Percentiles rank a stretch among this genome's conserved stretches.
These are phyloP conservation scores for Akebia trifoliata DNA, from an alignment of 164 flowering plant genomes.

Conservation along the genomic window DNA sequence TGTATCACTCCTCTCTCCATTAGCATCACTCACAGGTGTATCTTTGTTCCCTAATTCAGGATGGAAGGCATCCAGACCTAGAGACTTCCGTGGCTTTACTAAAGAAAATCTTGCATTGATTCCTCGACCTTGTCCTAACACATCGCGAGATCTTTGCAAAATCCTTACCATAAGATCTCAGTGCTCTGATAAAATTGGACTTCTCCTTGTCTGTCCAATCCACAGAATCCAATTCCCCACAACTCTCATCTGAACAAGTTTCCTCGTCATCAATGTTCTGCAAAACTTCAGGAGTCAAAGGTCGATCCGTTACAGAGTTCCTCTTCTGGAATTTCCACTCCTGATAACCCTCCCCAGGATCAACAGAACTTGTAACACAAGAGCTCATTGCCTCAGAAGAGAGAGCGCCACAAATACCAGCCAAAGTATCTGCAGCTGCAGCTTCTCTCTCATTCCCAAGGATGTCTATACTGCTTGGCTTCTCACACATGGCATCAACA, in stretches of 20 bases:
- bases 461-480: constrained; percentile 30
- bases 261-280: constrained; percentile 63
- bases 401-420: constrained; percentile 77
- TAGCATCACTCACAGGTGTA: constrained; percentile 39
- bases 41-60: constrained; percentile 31
- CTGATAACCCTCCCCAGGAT: constrained; percentile 51
- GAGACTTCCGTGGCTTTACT: constrained; percentile 87
- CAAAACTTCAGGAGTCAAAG: constrained; percentile 52
- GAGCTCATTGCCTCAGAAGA: constrained; percentile 95
- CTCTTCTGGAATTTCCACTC: constrained; percentile 43
- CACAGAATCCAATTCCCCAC: constrained; percentile 62
- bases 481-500: constrained; percentile 29
- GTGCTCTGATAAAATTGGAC: constrained; percentile 57
- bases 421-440: constrained; percentile 78
- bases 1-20: constrained; percentile 69
- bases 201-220: constrained; percentile 98
- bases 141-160: constrained; percentile 63
- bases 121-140: constrained; percentile 61
- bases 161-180: constrained; percentile 74
- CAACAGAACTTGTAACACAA: constrained; percentile 73
- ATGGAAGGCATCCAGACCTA: constrained; percentile 61
- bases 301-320: constrained; percentile 25
- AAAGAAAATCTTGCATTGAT: constrained; percentile 85
- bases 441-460: constrained; percentile 59
- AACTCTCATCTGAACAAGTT: constrained; percentile 89